Evolutionary conservation across 208 protist species (phyloP), one percentile per base, ranked within the genome.

Genomic region (Acanthamoeba culbertsoni): DNA sequence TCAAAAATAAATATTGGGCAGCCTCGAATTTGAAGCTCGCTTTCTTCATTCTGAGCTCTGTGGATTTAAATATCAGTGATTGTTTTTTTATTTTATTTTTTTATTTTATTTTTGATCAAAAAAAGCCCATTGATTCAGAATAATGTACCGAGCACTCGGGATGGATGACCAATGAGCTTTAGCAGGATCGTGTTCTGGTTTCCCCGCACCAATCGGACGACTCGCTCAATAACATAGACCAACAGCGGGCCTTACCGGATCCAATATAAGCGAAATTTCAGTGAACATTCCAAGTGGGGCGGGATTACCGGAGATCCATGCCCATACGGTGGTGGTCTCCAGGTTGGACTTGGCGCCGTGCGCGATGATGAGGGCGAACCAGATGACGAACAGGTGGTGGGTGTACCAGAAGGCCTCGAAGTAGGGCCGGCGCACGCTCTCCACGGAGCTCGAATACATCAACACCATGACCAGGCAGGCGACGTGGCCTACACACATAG

Each of bases 331-430:
- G 53, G 73, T 59, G 23, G 86, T 23, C 31, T 95, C 59, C 35
- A 94, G 51, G 33, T 33, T 10, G 28, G 28, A 73, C 40, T 46
- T 35, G 20, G 77, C 89, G 53, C 96, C 97, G 86, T 98, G 97
- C 5, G 94, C 86, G 7, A 95, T n/a, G 3, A 97, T 65, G 14
- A 95, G 68, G 37, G 51, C 92, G 86, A 96, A 97, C 71, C 97
- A 98, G 20, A 98, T 37, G 20, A 97, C 65, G 86, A 98, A 98
- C 10, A 98, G 93, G 63, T 98, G 97, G 93, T 98, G 97, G 16
- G 95, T 96, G 57, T 95, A 98, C 97, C 97, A 98, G 93, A 98
- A 98, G 20, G 96, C 51, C 63, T 97, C 96, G 94, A 98, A 98
- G 90, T 97, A 95, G 45, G 90, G 93, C 26, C 95, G 68, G 18